phyloP scores from a whole-genome alignment of 2,329 filamentous ascomycete species.

The Paraphaeosphaeria sporulosa region DNA sequence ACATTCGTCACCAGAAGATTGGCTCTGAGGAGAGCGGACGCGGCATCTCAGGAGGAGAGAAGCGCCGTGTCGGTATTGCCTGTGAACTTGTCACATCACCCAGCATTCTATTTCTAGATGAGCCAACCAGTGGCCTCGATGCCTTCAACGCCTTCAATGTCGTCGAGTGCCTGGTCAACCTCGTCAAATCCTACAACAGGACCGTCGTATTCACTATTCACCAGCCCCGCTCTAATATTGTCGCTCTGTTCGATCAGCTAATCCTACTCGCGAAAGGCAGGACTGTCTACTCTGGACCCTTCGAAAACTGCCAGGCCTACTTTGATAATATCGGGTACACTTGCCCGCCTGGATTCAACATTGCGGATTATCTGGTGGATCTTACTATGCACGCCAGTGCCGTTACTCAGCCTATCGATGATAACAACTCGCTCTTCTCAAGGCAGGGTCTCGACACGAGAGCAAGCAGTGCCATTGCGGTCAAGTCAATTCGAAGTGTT shows the following conservation, averaged over 20 bases:
- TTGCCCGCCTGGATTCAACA: slow-evolving; percentile 97
- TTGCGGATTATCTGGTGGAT: slow-evolving; percentile 96
- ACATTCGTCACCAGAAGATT: slow-evolving; percentile 93
- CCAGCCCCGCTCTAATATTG: slow-evolving; percentile 96
- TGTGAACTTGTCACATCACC: slow-evolving; percentile 98
- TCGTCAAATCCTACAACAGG: slow-evolving; percentile 95
- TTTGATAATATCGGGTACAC: slow-evolving; percentile 92
- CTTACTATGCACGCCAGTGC: slow-evolving; percentile 93
- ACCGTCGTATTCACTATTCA: slow-evolving; percentile 99
- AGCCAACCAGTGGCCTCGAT: slow-evolving; percentile 94
- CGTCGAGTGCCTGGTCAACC: slow-evolving; percentile 89
- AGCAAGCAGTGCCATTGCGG: slow-evolving; percentile 84
- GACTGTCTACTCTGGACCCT: slow-evolving; percentile 92
- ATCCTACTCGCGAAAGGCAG: slow-evolving; percentile 87
- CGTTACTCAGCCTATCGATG: slow-evolving; percentile 61
- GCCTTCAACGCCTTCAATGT: slow-evolving; percentile 99
- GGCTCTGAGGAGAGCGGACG: slow-evolving; percentile 95
- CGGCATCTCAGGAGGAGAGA: slow-evolving; percentile 96
- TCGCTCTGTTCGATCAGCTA: slow-evolving; percentile 94
- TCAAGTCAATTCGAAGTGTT: slow-evolving; percentile 89
- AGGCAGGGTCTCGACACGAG: slow-evolving; percentile 72
- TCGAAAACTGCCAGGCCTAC: slow-evolving; percentile 86
- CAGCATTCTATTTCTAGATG: slow-evolving; percentile 95
- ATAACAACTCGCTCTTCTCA: slow-evolving; percentile 66
- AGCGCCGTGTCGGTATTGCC: slow-evolving; percentile 93